A percentile compares a stretch with the other conserved stretches of the same genome.
Conservation (phyloP, 495 filamentous ascomycete genomes). For the Pyrenula massariospora region DNA sequence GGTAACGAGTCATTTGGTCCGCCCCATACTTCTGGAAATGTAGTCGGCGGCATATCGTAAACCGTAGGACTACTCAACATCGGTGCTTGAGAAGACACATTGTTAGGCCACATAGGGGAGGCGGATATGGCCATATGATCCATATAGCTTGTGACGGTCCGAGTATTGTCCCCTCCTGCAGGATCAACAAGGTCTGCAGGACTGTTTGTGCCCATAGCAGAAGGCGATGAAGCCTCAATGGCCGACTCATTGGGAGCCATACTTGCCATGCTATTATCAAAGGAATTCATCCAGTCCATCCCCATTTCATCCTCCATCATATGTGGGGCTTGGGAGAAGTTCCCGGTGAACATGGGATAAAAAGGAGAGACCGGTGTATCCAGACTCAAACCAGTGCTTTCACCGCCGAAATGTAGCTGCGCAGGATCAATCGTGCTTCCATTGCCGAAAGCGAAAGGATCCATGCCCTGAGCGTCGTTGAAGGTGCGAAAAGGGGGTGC, state of each 20-base stretch:
- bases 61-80: slow-evolving; percentile 20
- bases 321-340: slow-evolving; percentile 34
- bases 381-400: slow-evolving; percentile 54
- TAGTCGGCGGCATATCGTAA: slow-evolving; percentile 38
- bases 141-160: neutral
- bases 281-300: slow-evolving; percentile 80
- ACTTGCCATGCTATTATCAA: slow-evolving; percentile 66
- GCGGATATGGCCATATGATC: slow-evolving; percentile 28
- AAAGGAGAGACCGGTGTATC: slow-evolving; percentile 62
- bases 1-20: slow-evolving; percentile 29
- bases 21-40: slow-evolving; percentile 30
- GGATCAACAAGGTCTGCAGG: slow-evolving; percentile 87
- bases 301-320: slow-evolving; percentile 62
- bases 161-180: slow-evolving; percentile 76
- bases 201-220: slow-evolving; percentile 84
- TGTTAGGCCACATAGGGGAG: slow-evolving; percentile 53
- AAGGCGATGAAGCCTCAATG: slow-evolving; percentile 87
- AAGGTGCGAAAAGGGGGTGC: slow-evolving; percentile 65
- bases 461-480: slow-evolving; percentile 61
- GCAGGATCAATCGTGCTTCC: slow-evolving; percentile 85
- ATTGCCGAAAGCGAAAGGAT: slow-evolving; percentile 57
- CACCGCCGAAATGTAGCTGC: slow-evolving; percentile 83
- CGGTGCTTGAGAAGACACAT: slow-evolving; percentile 47
- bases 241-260: slow-evolving; percentile 59
- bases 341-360: slow-evolving; percentile 51